Conservation (phyloP, 306 rosid species). For the Sphenostylis stenocarpa region DNA sequence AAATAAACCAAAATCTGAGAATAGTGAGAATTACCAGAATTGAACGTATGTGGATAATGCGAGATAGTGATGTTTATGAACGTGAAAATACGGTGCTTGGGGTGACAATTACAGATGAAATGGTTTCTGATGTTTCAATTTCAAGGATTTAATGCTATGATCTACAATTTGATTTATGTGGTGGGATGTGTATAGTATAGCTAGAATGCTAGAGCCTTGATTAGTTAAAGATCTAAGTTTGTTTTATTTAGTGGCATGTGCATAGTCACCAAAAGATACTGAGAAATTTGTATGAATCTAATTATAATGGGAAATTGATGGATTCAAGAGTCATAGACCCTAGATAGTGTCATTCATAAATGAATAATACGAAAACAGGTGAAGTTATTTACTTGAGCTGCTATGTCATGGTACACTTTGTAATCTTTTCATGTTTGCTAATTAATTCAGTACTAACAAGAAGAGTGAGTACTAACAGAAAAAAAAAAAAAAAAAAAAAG, state of each 20-base stretch:
- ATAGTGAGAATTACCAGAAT: neutral
- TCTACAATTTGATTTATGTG: constrained; percentile 25
- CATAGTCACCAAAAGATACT: neutral
- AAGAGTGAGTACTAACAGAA: neutral
- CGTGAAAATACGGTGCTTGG: neutral
- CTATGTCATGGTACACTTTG: neutral
- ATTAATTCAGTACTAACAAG: neutral
- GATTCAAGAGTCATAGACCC: neutral
- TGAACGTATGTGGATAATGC: constrained; percentile 5
- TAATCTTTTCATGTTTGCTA: neutral
- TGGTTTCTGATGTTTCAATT: constrained; percentile 28
- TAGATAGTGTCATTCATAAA: constrained; percentile 14
- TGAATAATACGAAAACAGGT: neutral
- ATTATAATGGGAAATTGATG: neutral
- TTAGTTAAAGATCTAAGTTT: neutral
- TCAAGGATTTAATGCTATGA: constrained; percentile 19
- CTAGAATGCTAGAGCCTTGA: neutral
- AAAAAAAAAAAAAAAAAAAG: constrained; percentile 32
- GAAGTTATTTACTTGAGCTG: neutral
- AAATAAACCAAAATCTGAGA: neutral
- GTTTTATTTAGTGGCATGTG: neutral
- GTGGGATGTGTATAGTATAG: neutral
- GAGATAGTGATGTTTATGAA: constrained; percentile 34
- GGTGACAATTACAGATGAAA: neutral
- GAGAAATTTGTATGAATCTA: neutral